Conservation (phyloP, 2,329 filamentous ascomycete genomes). For the Fusarium sp. region DNA sequence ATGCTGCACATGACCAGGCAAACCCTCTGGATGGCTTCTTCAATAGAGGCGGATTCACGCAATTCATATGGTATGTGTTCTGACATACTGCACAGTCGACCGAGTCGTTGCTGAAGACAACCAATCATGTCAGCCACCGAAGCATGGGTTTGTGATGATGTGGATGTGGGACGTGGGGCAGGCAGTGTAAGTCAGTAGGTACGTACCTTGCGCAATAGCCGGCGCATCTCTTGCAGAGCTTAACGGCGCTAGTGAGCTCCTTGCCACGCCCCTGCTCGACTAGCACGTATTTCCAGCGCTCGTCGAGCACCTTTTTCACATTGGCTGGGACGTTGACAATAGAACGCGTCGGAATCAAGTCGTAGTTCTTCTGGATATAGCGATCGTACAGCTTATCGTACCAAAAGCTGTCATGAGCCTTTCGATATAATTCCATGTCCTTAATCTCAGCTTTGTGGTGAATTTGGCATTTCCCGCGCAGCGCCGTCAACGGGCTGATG, state of each 20-base stretch:
- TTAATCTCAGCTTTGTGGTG: slow-evolving; percentile 87
- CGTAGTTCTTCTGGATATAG: slow-evolving; percentile 98
- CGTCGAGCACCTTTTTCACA: slow-evolving; percentile 94
- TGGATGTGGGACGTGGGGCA: slow-evolving; percentile 28
- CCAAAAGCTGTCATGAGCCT: slow-evolving; percentile 89
- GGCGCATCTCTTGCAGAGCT: slow-evolving; percentile 92
- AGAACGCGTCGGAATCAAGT: slow-evolving; percentile 88
- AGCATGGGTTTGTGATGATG: slow-evolving; percentile 12
- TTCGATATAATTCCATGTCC: slow-evolving; percentile 85
- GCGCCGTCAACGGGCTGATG: slow-evolving; percentile 87
- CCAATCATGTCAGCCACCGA: slow-evolving; percentile 38
- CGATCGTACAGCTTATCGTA: slow-evolving; percentile 98
- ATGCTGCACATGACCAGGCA: slow-evolving; percentile 96
- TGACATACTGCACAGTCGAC: slow-evolving; percentile 96
- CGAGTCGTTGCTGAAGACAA: slow-evolving; percentile 77
- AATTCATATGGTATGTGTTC: slow-evolving; percentile 98
- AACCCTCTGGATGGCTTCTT: slow-evolving; percentile 98
- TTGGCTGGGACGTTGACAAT: slow-evolving; percentile 96
- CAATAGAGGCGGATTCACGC: slow-evolving; percentile 87
- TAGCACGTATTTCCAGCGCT: slow-evolving; percentile 95
- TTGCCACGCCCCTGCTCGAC: slow-evolving; percentile 94
- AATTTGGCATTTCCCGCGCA: slow-evolving; percentile 94
- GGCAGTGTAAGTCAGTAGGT: slow-evolving; percentile 33
- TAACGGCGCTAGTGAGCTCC: slow-evolving; percentile 94
- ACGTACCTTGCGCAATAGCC: slow-evolving; percentile 89